phyloP scores from a whole-genome alignment of 805 yeast genomes.

The Metschnikowia peoriensis region DNA sequence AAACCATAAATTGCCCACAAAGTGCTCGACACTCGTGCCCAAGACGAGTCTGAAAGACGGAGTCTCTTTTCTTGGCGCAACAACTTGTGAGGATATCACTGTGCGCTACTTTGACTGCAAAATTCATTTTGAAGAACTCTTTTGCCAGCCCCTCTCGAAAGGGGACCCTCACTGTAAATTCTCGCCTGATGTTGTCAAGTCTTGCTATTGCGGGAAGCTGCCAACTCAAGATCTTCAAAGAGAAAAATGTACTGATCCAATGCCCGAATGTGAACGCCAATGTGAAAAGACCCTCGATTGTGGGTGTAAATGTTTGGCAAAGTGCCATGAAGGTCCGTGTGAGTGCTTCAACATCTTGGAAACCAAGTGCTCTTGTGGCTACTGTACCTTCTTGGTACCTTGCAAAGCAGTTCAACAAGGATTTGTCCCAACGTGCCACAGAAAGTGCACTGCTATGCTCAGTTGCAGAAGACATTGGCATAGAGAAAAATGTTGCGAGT shows the following conservation, averaged over 20 bases:
- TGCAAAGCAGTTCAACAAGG: constrained; percentile 58
- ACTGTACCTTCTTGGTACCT: constrained; percentile 55
- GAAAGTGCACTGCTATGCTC: constrained; percentile 70
- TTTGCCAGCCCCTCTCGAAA: constrained; percentile 52
- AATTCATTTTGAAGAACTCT: constrained; percentile 47
- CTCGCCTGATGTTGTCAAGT: constrained; percentile 56
- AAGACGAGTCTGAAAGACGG: constrained; percentile 23
- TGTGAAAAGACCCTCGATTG: constrained; percentile 68
- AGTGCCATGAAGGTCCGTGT: constrained; percentile 79
- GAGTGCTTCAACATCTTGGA: constrained; percentile 56
- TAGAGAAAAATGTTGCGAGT: constrained; percentile 63
- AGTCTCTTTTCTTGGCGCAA: constrained; percentile 31
- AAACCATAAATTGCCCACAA: constrained; percentile 37
- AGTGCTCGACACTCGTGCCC: constrained; percentile 46
- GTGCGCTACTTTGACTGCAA: constrained; percentile 62
- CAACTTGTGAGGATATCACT: constrained; percentile 38
- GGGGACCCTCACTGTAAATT: constrained; percentile 49
- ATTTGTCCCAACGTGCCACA: constrained; percentile 56
- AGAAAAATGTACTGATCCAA: constrained; percentile 65
- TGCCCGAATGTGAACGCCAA: constrained; percentile 66
- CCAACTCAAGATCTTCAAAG: constrained; percentile 46
- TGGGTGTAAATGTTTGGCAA: constrained; percentile 67
- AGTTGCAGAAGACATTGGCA: constrained; percentile 85
- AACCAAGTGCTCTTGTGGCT: constrained; percentile 61
- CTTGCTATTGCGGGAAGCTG: constrained; percentile 81